Conservation (phyloP, 495 filamentous ascomycete species). For the Tetracladium marchalianum region DNA sequence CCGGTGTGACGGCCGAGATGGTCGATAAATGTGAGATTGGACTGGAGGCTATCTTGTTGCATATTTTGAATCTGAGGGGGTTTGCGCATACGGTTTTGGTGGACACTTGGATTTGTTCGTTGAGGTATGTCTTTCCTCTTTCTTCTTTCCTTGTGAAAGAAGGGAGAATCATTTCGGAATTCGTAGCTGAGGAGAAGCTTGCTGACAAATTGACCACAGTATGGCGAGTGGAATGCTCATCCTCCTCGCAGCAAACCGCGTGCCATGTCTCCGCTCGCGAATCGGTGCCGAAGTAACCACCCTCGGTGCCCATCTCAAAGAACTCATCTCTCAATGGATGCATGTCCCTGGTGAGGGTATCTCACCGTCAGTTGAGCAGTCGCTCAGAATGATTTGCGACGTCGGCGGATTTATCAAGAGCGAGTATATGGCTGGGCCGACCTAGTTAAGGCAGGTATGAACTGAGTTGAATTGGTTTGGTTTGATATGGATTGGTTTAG, state of each 20-base stretch:
- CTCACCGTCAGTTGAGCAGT: conserved; percentile 21
- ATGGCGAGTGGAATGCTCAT: conserved; percentile 24
- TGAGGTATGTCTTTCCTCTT: conserved; percentile 27
- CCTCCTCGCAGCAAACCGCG: conserved; percentile 18
- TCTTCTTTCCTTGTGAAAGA: too few relatives aligned
- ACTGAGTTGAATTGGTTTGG: too few relatives aligned
- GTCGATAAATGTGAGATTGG: conserved; percentile 27
- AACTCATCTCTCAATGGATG: conserved; percentile 18
- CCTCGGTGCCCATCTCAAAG: conserved; percentile 15
- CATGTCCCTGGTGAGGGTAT: conserved; percentile 14
- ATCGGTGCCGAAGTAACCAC: conserved; percentile 19
- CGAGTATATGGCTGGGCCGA: conserved; percentile 2
- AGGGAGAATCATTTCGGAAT: too few relatives aligned
- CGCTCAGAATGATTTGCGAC: conserved; percentile 19
- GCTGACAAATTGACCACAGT: too few relatives aligned
- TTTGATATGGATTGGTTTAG: too few relatives aligned
- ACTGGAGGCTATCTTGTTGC: conserved; percentile 30
- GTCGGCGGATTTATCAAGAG: conserved; percentile 17
- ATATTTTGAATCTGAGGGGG: conserved; percentile 29
- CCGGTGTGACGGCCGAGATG: conserved; percentile 12
- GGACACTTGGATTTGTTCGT: conserved; percentile 39
- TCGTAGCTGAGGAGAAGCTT: too few relatives aligned
- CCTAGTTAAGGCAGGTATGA: not conserved
- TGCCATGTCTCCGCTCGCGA: conserved; percentile 11
- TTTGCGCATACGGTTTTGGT: conserved; percentile 34